Evolutionary conservation across 441 rosid genomes (phyloP), one percentile per base, ranked within the genome.

Genomic region (Francoa sonchifolia): DNA sequence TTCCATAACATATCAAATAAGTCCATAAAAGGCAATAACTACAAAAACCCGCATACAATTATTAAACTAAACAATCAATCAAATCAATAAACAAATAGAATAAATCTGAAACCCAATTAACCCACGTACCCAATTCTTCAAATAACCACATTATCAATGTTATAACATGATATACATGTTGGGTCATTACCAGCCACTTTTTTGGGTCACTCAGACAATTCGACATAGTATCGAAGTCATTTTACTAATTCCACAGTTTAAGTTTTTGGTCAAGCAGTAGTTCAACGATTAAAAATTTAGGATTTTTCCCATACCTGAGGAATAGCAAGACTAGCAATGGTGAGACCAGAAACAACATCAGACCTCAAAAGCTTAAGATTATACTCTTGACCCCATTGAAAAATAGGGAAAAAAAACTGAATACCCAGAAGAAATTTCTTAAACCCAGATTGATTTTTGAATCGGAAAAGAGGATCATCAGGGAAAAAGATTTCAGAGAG

Each of bases 241-340:
- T 10, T 33, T 33, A 14, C 14, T 12, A 2, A 2, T 33, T 33
- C 7, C 13, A 36, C 41, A 16, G 9, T 20, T 15, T n/a, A 19
- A 30, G 9, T 11, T 9, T 30, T 3, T 6, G 12, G 12, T 1
- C 8, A n/a, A 30, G 3, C 33, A 9, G 12, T 1, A 30, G 33
- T 6, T 7, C 3, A 14, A 30, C 4, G n/a, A 5, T 9, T 3
- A 9, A 30, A 9, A 9, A 9, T 9, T 4, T 30, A 14, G 33
- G 33, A 9, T 2, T 1, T 5, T 8, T 18, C 3, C 7, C 38
- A 6, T 18, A 85, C 98, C 98, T 86, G 96, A 34, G 99, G 99
- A 42, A 90, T 90, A 5, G 99, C 95, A 32, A 90, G 93, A 72
- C 93, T 90, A 21, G 99, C 96, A 73, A 90, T 90, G 85, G 99